A percentile compares a stretch with the other conserved stretches of the same genome.
Conservation (phyloP, 129 eudicot species). For the Flaveria robusta region DNA sequence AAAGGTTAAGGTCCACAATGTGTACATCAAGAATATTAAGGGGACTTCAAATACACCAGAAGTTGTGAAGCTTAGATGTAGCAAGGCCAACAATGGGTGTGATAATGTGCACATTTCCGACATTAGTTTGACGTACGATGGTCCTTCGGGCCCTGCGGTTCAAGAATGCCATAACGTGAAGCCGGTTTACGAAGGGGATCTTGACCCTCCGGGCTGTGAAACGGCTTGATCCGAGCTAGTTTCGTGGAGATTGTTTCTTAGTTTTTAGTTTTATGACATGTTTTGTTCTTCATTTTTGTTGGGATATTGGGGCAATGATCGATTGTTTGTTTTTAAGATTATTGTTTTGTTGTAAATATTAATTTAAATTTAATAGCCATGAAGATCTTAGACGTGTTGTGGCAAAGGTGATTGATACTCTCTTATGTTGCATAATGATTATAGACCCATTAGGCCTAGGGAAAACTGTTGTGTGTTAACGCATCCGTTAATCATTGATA, state of each 20-base stretch:
- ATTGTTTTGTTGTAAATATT: slow-evolving; percentile 26
- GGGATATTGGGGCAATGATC: slow-evolving; percentile 4
- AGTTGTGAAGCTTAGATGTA: slow-evolving; percentile 57
- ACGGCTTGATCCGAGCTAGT: slow-evolving; percentile 11
- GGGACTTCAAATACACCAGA: slow-evolving; percentile 41
- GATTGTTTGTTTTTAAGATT: slow-evolving; percentile 10
- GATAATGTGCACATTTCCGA: slow-evolving; percentile 50
- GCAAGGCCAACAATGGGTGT: slow-evolving; percentile 51
- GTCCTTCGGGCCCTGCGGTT: slow-evolving; percentile 39
- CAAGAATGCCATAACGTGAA: slow-evolving; percentile 49
- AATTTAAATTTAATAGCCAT: background rate
- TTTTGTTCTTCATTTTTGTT: slow-evolving; percentile 10
- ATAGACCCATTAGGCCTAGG: no score
- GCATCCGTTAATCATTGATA: no score
- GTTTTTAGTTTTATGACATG: background rate
- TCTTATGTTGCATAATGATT: no score
- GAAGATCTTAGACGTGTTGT: background rate
- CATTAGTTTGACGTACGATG: slow-evolving; percentile 46
- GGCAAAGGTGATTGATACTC: background rate
- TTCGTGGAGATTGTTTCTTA: background rate
- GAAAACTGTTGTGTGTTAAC: no score
- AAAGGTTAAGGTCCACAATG: slow-evolving; percentile 48
- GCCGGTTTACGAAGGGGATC: slow-evolving; percentile 43
- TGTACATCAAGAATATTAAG: slow-evolving; percentile 47
- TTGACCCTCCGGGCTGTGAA: slow-evolving; percentile 37